These are phyloP conservation scores for Hysterium pulicare DNA, from an alignment of 2,329 filamentous ascomycete genomes.

Conservation along the genomic window DNA sequence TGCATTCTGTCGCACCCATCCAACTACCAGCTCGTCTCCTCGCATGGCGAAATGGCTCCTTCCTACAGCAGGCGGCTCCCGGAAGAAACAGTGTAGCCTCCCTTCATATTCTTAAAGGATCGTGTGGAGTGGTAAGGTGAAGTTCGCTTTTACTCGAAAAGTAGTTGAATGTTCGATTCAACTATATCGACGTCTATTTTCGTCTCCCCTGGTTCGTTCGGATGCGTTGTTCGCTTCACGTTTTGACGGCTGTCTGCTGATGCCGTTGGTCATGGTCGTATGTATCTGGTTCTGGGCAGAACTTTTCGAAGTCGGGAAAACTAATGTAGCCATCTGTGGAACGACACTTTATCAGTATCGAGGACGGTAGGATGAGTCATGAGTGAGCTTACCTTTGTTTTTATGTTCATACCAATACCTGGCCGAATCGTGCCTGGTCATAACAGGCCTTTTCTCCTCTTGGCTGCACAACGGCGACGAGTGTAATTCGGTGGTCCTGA, in stretches of 20 bases:
- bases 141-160: too few relatives aligned
- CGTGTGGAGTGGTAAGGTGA: too few relatives aligned
- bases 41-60: too few relatives aligned
- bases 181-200: neutral
- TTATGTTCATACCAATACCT: slow-evolving; percentile 35
- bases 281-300: slow-evolving; percentile 41
- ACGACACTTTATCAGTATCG: slow-evolving; percentile 15
- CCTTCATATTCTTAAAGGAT: too few relatives aligned
- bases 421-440: slow-evolving; percentile 37
- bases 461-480: slow-evolving; percentile 23
- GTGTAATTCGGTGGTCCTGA: slow-evolving; percentile 19
- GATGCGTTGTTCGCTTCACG: slow-evolving; percentile 17
- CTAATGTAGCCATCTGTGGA: slow-evolving; percentile 61
- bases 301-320: slow-evolving; percentile 71
- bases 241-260: slow-evolving; percentile 29
- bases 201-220: neutral
- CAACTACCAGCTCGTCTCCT: too few relatives aligned
- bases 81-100: slow-evolving; percentile 2
- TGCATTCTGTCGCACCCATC: too few relatives aligned
- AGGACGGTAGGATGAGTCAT: neutral
- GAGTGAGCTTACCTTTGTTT: slow-evolving; percentile 32
- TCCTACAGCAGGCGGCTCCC: neutral
- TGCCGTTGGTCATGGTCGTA: slow-evolving; percentile 25
- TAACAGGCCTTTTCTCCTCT: slow-evolving; percentile 23
- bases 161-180: neutral